These are phyloP conservation scores for Verticillium dahliae DNA, from an alignment of 2,329 filamentous ascomycete species.

Conservation along the genomic window DNA sequence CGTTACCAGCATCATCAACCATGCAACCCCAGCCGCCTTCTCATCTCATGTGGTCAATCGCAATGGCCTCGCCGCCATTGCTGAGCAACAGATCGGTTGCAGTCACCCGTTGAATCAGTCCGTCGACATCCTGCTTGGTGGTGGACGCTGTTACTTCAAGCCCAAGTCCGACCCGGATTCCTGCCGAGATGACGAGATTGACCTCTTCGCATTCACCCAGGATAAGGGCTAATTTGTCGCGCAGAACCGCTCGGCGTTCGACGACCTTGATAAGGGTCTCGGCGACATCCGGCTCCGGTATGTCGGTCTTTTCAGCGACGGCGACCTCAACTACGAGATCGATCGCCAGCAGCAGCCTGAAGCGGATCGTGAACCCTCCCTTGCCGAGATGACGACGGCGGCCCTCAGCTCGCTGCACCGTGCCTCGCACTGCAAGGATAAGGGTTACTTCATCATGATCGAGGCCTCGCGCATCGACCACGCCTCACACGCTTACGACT, in stretches of 20 bases:
- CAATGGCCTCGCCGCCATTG: constrained; percentile 23
- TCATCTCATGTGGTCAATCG: constrained; percentile 23
- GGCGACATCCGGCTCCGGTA: constrained; percentile 23
- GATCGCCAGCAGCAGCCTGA: constrained; percentile 14
- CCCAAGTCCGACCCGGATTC: constrained; percentile 23
- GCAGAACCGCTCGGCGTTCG: constrained; percentile 23
- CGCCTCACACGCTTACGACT: constrained; percentile 41
- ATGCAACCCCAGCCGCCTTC: constrained; percentile 20
- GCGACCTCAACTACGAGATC: constrained; percentile 25
- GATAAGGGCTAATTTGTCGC: constrained; percentile 25
- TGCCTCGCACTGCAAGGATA: constrained; percentile 20
- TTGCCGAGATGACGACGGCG: constrained; percentile 19
- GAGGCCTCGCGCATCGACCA: constrained; percentile 26
- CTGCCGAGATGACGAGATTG: constrained; percentile 26
- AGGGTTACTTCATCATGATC: constrained; percentile 24
- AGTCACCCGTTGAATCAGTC: constrained; percentile 24
- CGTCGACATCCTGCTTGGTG: constrained; percentile 28
- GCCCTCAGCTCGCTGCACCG: constrained; percentile 24
- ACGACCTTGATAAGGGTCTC: constrained; percentile 15
- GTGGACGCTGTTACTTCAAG: constrained; percentile 30
- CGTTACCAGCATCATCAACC: constrained; percentile 28
- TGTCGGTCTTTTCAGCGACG: constrained; percentile 27
- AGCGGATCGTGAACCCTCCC: constrained; percentile 3
- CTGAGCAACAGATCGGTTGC: constrained; percentile 25
- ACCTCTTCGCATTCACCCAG: constrained; percentile 23